Conservation (phyloP, 2,329 filamentous ascomycete genomes). For the Triangularia verruculosa region DNA sequence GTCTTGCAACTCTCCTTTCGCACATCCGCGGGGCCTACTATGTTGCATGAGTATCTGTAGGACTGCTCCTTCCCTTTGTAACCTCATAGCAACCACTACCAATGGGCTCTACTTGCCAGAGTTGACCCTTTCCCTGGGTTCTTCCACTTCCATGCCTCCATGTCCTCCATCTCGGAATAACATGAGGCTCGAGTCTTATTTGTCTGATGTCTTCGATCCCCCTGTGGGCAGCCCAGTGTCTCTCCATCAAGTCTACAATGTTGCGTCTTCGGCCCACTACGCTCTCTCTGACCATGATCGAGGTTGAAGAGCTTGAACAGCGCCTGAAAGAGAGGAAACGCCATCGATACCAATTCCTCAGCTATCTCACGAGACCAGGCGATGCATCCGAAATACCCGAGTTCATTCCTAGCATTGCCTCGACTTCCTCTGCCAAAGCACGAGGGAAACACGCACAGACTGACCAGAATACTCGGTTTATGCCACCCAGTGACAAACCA, state of each 20-base stretch:
- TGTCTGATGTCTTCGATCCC: neutral
- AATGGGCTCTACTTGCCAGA: neutral
- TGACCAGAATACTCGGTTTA: neutral
- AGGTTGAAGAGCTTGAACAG: slow-evolving; percentile 40
- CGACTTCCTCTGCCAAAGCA: neutral
- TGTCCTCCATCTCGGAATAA: neutral
- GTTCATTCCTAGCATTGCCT: neutral
- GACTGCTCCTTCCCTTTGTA: neutral
- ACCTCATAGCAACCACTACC: neutral
- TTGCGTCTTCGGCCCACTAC: slow-evolving; percentile 40
- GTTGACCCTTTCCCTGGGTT: neutral
- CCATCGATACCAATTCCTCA: neutral
- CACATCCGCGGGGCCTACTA: neutral
- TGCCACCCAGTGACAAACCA: neutral
- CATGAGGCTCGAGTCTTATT: neutral
- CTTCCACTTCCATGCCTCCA: neutral
- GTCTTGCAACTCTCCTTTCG: neutral
- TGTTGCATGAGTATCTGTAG: neutral
- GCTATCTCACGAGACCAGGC: neutral
- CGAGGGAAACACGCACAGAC: neutral
- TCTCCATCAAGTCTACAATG: slow-evolving; percentile 36
- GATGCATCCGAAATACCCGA: neutral
- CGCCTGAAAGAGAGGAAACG: slow-evolving; percentile 25
- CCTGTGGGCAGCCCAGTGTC: too few species aligned
- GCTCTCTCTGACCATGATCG: slow-evolving; percentile 40